Conservation (phyloP, 768 basidiomycete genomes). For the Galerina marginata region DNA sequence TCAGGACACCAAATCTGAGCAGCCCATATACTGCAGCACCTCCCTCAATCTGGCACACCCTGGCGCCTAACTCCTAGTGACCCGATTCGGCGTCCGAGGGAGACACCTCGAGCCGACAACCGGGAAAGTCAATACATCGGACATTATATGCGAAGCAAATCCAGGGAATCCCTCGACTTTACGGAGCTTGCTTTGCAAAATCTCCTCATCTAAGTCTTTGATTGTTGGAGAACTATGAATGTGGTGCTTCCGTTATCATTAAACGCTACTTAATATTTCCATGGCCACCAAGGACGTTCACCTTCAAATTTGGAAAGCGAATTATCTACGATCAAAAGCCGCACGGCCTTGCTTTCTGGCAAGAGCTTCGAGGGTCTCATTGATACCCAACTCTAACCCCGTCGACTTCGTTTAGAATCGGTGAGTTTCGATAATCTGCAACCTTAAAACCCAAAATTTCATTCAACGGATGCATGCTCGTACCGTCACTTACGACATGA, state of each 20-base stretch:
- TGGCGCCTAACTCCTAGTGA: constrained; percentile 5
- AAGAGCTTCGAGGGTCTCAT: too few species aligned
- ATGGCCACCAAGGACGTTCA: constrained; percentile 5
- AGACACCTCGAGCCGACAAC: constrained; percentile 3
- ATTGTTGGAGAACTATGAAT: not conserved
- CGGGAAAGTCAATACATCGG: not conserved
- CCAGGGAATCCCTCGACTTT: too few species aligned
- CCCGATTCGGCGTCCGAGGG: constrained; percentile 8
- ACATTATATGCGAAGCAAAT: not conserved
- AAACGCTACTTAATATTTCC: constrained; percentile 2
- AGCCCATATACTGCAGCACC: not conserved
- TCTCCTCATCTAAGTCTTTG: not conserved
- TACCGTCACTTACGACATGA: not conserved
- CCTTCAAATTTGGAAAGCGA: not conserved
- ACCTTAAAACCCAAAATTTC: constrained; percentile 9
- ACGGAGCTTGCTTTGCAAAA: too few species aligned
- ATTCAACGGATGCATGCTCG: not conserved
- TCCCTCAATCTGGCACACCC: not conserved
- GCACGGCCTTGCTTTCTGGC: not conserved
- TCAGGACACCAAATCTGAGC: constrained; percentile 2
- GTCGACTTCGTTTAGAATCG: too few species aligned
- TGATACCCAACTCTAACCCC: too few species aligned
- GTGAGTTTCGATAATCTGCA: too few species aligned
- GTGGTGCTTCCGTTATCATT: not conserved
- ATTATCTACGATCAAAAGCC: not conserved